phyloP scores from a whole-genome alignment of 306 rosid species.

The Rubus idaeus region DNA sequence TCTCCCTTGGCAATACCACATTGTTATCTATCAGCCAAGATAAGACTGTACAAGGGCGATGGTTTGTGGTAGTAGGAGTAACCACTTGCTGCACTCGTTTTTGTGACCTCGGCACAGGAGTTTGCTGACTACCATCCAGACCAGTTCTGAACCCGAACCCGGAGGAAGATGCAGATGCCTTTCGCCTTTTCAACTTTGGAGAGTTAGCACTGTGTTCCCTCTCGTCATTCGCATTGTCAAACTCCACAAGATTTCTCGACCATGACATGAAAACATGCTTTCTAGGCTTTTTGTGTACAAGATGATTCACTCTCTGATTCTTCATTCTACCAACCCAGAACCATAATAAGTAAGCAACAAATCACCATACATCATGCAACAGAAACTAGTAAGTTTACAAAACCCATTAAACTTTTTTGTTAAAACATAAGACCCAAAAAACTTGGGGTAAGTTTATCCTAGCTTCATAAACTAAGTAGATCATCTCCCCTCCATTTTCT shows the following conservation, averaged over 20 bases:
- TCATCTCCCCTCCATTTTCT: background rate
- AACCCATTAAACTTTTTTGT: background rate
- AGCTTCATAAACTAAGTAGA: background rate
- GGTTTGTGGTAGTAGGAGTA: conserved; percentile 37
- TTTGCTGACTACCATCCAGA: conserved; percentile 10
- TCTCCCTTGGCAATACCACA: conserved; percentile 57
- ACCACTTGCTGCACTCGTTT: conserved; percentile 54
- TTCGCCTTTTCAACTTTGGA: conserved; percentile 31
- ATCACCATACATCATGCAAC: background rate
- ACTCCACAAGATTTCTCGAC: background rate
- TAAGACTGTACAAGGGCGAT: conserved; percentile 51
- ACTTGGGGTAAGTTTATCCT: background rate
- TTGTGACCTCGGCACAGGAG: conserved; percentile 43
- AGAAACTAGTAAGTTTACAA: background rate
- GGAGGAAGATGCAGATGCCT: conserved; percentile 10
- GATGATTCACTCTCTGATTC: background rate
- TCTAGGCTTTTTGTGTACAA: background rate
- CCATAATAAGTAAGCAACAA: background rate
- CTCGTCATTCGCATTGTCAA: background rate
- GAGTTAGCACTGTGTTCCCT: conserved; percentile 25
- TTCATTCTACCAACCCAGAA: background rate
- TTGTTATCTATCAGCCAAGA: conserved; percentile 83
- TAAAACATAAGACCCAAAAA: too few relatives aligned
- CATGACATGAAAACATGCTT: background rate
- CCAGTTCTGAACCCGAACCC: conserved; percentile 4